These are phyloP conservation scores for Kwoniella dejecticola DNA, from an alignment of 768 basidiomycete genomes.

Conservation along the genomic window DNA sequence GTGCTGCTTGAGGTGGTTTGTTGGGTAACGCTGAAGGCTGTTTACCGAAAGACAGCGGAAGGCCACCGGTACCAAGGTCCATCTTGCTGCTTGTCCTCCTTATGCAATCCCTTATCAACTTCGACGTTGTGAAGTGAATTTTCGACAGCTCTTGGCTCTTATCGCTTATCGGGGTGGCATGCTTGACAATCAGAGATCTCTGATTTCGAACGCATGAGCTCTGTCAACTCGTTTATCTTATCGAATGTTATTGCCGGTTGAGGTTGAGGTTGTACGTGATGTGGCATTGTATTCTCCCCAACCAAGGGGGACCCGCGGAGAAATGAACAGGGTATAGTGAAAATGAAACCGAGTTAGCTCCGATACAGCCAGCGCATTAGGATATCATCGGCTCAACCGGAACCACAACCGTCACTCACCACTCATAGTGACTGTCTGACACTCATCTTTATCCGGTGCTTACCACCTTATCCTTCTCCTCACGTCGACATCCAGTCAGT, in stretches of 20 bases:
- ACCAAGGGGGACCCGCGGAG: not conserved
- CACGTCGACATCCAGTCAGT: no score
- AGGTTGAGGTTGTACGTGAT: no score
- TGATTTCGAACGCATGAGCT: not conserved
- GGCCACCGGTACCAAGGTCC: conserved; percentile 6
- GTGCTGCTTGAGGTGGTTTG: conserved; percentile 15
- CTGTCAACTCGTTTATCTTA: not conserved
- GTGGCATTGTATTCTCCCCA: no score
- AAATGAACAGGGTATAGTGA: not conserved
- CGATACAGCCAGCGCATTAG: not conserved
- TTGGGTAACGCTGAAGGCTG: conserved; percentile 3
- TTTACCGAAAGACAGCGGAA: conserved; percentile 20
- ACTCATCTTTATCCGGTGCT: no score
- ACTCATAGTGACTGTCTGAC: no score
- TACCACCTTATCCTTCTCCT: no score
- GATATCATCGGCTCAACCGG: not conserved
- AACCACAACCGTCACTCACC: not conserved
- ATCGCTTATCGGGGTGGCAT: no score
- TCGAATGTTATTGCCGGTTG: not conserved
- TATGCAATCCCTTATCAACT: no score
- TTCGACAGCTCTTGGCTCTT: no score
- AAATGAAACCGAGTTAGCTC: not conserved
- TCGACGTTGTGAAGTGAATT: no score
- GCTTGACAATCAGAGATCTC: no score
- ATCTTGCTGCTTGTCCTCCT: not conserved